Evolutionary conservation across 2,329 filamentous ascomycete genomes (phyloP).

Genomic region (Tolypocladium amazonense): DNA sequence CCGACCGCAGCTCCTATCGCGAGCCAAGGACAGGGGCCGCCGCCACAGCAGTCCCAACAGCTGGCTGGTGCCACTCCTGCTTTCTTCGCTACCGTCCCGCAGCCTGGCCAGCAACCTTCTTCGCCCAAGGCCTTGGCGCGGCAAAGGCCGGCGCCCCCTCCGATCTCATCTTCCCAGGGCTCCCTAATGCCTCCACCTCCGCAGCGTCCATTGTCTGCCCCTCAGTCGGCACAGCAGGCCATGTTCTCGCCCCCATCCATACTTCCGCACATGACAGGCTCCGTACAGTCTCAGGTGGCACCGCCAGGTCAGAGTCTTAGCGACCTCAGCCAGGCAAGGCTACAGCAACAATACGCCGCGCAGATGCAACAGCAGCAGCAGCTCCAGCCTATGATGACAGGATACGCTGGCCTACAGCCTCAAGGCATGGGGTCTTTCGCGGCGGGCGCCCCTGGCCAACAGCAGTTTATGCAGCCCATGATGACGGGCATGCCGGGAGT

Average conservation of each 20-base stretch:
- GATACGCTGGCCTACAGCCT: slow-evolving; percentile 21
- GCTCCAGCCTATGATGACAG: slow-evolving; percentile 28
- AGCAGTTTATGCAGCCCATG: slow-evolving; percentile 35
- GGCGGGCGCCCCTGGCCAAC: slow-evolving; percentile 14
- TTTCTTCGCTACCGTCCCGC: slow-evolving; percentile 39
- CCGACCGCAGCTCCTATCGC: slow-evolving; percentile 10
- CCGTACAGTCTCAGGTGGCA: slow-evolving; percentile 49
- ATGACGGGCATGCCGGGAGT: slow-evolving; percentile 33
- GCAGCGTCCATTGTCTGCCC: slow-evolving; percentile 74
- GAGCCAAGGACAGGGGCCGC: neutral
- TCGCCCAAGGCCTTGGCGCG: slow-evolving; percentile 28
- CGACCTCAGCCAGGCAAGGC: slow-evolving; percentile 56
- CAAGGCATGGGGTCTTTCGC: slow-evolving; percentile 28
- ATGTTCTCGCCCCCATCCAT: slow-evolving; percentile 64
- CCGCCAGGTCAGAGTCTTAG: slow-evolving; percentile 67
- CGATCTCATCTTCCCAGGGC: slow-evolving; percentile 45
- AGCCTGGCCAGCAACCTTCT: slow-evolving; percentile 28
- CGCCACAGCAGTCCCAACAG: slow-evolving; percentile 25
- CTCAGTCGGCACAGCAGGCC: slow-evolving; percentile 67
- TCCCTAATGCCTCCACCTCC: slow-evolving; percentile 68
- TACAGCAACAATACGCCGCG: slow-evolving; percentile 49
- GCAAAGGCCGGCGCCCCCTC: slow-evolving; percentile 62
- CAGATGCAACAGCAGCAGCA: slow-evolving; percentile 35
- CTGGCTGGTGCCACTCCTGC: slow-evolving; percentile 45
- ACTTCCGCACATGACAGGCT: slow-evolving; percentile 77